phyloP scores from a whole-genome alignment of 1,139 yeast species.

The Blastobotrys apis region DNA sequence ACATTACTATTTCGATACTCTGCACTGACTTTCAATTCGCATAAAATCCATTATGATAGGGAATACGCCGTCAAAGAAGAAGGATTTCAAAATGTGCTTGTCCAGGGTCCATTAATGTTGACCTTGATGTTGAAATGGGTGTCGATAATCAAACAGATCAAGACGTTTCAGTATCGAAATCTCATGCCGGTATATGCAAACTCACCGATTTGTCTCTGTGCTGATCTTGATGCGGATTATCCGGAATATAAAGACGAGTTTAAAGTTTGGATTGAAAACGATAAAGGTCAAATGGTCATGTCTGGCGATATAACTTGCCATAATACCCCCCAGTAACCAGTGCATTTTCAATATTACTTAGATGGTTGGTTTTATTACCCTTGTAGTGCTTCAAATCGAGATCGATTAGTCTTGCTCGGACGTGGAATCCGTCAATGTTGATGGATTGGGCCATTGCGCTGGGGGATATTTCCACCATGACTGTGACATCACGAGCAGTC shows the following conservation, averaged over 20 bases:
- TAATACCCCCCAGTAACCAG: slow-evolving; percentile 1
- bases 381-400: slow-evolving; percentile 35
- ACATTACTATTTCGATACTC: slow-evolving; percentile 55
- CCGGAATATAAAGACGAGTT: slow-evolving; percentile 22
- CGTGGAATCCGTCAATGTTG: background rate
- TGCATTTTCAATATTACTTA: slow-evolving; percentile 1
- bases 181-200: slow-evolving; percentile 45
- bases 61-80: slow-evolving; percentile 52
- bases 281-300: slow-evolving; percentile 27
- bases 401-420: slow-evolving; percentile 31
- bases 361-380: background rate
- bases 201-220: slow-evolving; percentile 30
- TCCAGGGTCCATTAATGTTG: slow-evolving; percentile 79
- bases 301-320: slow-evolving; percentile 20
- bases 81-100: slow-evolving; percentile 55
- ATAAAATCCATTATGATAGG: slow-evolving; percentile 70
- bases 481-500: slow-evolving; percentile 39
- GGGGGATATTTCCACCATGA: slow-evolving; percentile 26
- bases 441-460: background rate
- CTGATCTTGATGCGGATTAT: slow-evolving; percentile 8
- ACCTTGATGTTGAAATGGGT: slow-evolving; percentile 55
- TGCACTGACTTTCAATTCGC: slow-evolving; percentile 74
- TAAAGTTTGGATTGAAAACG: slow-evolving; percentile 35
- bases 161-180: slow-evolving; percentile 46
- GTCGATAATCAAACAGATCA: slow-evolving; percentile 24